A percentile compares a stretch with the other conserved stretches of the same genome.
Evolutionary conservation across 805 yeast genomes (phyloP).

Genomic region (Saccharomycopsis babjevae): DNA sequence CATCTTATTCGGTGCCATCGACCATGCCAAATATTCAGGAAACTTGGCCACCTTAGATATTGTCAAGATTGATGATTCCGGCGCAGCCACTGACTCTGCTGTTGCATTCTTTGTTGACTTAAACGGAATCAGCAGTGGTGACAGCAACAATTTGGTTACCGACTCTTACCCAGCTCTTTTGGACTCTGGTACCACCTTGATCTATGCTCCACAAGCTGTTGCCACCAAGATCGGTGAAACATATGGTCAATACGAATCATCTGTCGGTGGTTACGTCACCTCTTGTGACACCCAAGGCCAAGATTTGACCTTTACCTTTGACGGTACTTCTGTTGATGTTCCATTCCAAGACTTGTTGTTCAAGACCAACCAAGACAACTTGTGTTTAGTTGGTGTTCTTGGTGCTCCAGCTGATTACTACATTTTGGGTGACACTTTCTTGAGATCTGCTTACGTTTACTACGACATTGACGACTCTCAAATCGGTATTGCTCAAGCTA

Average conservation of each 20-base stretch:
- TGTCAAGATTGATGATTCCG: slow-evolving; percentile 21
- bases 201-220: slow-evolving; percentile 33
- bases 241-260: slow-evolving; percentile 26
- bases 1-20: slow-evolving; percentile 36
- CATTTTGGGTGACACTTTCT: slow-evolving; percentile 45
- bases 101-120: slow-evolving; percentile 19
- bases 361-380: slow-evolving; percentile 21
- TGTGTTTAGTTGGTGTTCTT: slow-evolving; percentile 38
- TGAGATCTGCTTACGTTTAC: slow-evolving; percentile 43
- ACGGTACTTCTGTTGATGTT: slow-evolving; percentile 34
- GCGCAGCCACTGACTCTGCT: slow-evolving; percentile 26
- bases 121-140: slow-evolving; percentile 6
- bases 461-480: slow-evolving; percentile 39
- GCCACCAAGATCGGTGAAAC: slow-evolving; percentile 21
- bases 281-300: slow-evolving; percentile 11
- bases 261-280: slow-evolving; percentile 11
- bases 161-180: slow-evolving; percentile 31
- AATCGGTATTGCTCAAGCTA: slow-evolving; percentile 39
- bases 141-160: slow-evolving; percentile 18
- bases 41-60: slow-evolving; percentile 27
- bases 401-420: slow-evolving; percentile 27
- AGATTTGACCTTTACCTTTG: slow-evolving; percentile 24
- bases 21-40: slow-evolving; percentile 32
- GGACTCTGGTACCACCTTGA: slow-evolving; percentile 36
- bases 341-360: slow-evolving; percentile 33